Evolutionary conservation across 192 early-diverging fungal genomes (phyloP), one percentile per base, ranked within the genome.

Genomic region (Phycomyces nitens): DNA sequence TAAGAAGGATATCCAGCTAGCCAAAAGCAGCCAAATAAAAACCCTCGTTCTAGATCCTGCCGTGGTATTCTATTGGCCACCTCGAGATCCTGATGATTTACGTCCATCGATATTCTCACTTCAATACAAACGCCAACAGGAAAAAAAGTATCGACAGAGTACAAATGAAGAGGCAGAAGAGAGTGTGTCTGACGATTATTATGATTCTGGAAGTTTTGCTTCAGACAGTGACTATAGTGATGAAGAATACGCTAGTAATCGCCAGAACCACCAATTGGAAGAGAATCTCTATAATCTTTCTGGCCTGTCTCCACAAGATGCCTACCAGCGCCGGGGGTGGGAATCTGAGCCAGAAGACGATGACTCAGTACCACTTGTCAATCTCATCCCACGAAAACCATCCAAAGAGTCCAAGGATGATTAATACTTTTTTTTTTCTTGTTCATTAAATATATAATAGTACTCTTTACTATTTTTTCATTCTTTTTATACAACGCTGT

Each of bases 11-110:
- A n/a, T n/a, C n/a, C n/a, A n/a, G n/a, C n/a, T n/a, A n/a, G n/a
- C n/a, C n/a, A n/a, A n/a, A n/a, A n/a, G n/a, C n/a, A n/a, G n/a
- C n/a, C n/a, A n/a, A n/a, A n/a, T n/a, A n/a, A n/a, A n/a, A n/a
- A n/a, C n/a, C n/a, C n/a, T n/a, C n/a, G n/a, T n/a, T n/a, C 29
- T 34, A 34, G 65, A 73, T 40, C 58, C 58, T 3, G 43, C 55
- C 21, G 5, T 60, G 21, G 52, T 52, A 8, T 73, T 62, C 38
- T 58, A 58, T 3, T 73, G 71, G 71, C 71, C 71, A 54, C 74
- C 74, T 20, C 21, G 74, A 20, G 74, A 76, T 40, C 74, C 74
- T 26, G 74, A 76, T 26, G 74, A 76, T 64, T 39, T 69, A 23
- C 55, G 69, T 43, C 74, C 68, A 3, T 76, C 74, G 9, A 71